phyloP scores from a whole-genome alignment of 805 yeast species.

The Groenewaldozyma salmanticensis region DNA sequence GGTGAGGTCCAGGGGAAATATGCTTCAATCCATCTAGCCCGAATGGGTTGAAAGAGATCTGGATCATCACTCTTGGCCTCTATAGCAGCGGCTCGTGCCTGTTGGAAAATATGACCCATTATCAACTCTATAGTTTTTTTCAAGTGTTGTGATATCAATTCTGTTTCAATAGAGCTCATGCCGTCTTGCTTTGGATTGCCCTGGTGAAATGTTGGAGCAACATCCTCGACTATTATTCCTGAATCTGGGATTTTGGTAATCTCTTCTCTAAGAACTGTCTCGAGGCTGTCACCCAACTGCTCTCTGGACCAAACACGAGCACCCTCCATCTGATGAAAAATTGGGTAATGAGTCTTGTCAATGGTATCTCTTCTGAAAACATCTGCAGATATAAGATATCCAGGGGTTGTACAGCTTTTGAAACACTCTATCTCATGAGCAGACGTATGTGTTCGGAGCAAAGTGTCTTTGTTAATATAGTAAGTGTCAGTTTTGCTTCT shows the following conservation, averaged over 20 bases:
- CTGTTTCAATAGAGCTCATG: constrained; percentile 62
- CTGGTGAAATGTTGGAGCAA: constrained; percentile 40
- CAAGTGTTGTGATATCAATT: constrained; percentile 63
- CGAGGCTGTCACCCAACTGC: constrained; percentile 29
- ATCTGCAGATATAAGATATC: constrained; percentile 89
- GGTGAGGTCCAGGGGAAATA: constrained; percentile 99
- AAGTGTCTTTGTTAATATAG: constrained; percentile 61
- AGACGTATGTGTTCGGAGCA: constrained; percentile 89
- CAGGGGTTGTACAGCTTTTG: constrained; percentile 55
- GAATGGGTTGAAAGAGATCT: constrained; percentile 63
- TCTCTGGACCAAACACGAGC: constrained; percentile 72
- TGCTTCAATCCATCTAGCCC: constrained; percentile 89
- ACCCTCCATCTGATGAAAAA: constrained; percentile 96
- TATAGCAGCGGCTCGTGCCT: constrained; percentile 54
- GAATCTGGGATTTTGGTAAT: constrained; percentile 55
- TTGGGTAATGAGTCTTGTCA: constrained; percentile 94
- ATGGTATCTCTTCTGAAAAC: constrained; percentile 94
- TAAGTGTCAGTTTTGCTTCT: constrained; percentile 88
- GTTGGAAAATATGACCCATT: constrained; percentile 72
- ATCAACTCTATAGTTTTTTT: constrained; percentile 78
- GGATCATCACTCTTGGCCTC: constrained; percentile 50
- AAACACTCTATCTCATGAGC: constrained; percentile 94
- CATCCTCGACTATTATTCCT: constrained; percentile 70
- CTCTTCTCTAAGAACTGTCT: constrained; percentile 44
- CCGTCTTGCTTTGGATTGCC: constrained; percentile 74